Evolutionary conservation across 2,329 filamentous ascomycete genomes (phyloP).

Genomic region (Aspergillus eucalypticola): DNA sequence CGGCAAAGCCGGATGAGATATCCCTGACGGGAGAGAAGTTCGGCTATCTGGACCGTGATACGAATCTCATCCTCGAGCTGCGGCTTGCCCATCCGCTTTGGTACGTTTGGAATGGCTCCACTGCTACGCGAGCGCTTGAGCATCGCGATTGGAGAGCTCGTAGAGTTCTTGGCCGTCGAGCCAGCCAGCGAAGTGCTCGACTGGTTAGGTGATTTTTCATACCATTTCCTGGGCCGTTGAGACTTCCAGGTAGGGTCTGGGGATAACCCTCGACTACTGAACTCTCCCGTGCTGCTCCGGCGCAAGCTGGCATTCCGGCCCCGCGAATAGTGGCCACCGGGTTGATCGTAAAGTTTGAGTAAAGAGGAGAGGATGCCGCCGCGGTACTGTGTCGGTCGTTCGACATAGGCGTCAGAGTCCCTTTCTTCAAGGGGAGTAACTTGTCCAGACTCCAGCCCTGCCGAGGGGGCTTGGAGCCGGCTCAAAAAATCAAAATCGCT

Average conservation of each 20-base stretch:
- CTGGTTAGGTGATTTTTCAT: conserved; percentile 39
- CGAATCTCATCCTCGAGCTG: conserved; percentile 54
- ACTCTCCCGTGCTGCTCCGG: conserved; percentile 34
- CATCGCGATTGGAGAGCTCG: conserved; percentile 31
- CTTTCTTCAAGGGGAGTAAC: conserved; percentile 38
- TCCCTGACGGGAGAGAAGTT: conserved; percentile 75
- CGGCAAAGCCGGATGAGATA: conserved; percentile 85
- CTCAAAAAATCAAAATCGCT: conserved; percentile 34
- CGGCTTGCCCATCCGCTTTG: conserved; percentile 35
- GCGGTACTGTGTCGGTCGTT: conserved; percentile 67
- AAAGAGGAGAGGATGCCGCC: conserved; percentile 73
- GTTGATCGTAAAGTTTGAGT: conserved; percentile 67
- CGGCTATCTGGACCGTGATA: conserved; percentile 64
- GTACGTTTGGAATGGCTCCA: conserved; percentile 28
- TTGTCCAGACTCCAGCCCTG: conserved; percentile 37
- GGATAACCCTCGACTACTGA: conserved; percentile 33
- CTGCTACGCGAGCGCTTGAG: conserved; percentile 42
- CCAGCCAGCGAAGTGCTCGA: conserved; percentile 39
- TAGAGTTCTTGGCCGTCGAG: conserved; percentile 32
- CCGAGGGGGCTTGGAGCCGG: conserved; percentile 34
- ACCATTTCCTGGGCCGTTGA: conserved; percentile 40
- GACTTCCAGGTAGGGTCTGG: conserved; percentile 35
- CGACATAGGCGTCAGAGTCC: conserved; percentile 64
- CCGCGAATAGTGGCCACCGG: conserved; percentile 33
- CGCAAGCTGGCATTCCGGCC: conserved; percentile 33